Conservation (phyloP, 768 basidiomycete genomes). For the Mycena rebaudengoi region DNA sequence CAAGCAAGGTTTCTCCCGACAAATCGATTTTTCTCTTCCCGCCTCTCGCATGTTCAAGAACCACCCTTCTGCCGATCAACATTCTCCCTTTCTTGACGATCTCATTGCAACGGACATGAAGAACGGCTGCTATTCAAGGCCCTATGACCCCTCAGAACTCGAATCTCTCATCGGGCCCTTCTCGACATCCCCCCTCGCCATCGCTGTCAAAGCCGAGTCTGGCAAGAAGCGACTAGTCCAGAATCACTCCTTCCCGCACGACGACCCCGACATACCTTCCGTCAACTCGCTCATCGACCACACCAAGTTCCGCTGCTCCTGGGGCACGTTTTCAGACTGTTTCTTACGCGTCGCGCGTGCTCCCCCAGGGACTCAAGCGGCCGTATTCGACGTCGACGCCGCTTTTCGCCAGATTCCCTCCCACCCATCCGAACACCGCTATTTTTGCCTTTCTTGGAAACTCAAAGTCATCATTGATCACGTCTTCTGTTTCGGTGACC, state of each 20-base stretch:
- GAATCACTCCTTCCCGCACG: conserved; percentile 26
- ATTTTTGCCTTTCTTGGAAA: neutral
- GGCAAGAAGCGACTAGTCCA: conserved; percentile 16
- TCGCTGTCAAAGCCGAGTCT: neutral
- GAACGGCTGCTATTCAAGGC: neutral
- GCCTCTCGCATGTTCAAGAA: neutral
- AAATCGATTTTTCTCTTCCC: neutral
- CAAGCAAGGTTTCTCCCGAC: neutral
- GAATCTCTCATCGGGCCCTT: neutral
- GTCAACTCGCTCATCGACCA: conserved; percentile 8
- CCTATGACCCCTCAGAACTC: neutral
- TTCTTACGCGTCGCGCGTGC: conserved; percentile 7
- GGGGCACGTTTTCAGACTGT: conserved; percentile 24
- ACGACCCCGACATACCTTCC: conserved; percentile 12
- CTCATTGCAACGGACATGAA: neutral
- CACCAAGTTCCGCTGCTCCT: conserved; percentile 14
- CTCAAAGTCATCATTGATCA: neutral
- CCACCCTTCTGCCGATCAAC: neutral
- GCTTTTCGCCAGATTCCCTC: neutral
- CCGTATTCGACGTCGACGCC: neutral
- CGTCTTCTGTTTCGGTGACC: neutral
- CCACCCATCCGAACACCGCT: neutral
- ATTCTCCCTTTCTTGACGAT: neutral
- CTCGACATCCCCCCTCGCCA: neutral
- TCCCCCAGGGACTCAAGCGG: conserved; percentile 4